Evolutionary conservation across 805 yeast species (phyloP), one percentile per base, ranked within the genome.

Genomic region (Priceomyces fermenticarens): DNA sequence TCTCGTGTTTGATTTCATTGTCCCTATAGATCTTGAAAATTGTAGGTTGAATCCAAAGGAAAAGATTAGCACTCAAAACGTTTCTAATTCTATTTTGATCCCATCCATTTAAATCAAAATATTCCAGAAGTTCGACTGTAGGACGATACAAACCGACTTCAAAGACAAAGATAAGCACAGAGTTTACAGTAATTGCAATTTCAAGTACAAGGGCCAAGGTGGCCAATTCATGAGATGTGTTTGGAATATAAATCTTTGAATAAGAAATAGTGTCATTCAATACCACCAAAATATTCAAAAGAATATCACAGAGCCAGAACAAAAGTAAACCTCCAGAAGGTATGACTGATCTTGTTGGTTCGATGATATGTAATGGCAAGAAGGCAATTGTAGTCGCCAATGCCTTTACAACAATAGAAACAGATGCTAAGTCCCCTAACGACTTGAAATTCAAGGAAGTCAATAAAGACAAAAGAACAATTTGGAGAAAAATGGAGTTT

Each of bases 311-410:
- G 3, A 42, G 15, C 80, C 80, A 75, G 47, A 58, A 75, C 13
- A 69, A 45, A 8, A 73, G 50, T 16, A 71, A 46, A 0, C 73
- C 58, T 2, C 69, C 73, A 23, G 58, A 53, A 10, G 72, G 72
- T 2, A 65, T 54, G 0, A 66, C 50, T 1, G 63, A 58, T 35
- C 67, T 60, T 34, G 70, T 61, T 7, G 67, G 61, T 46, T 79
- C 83, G 12, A 73, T 42, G 7, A 60, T 40, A 32, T 74, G 75
- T 10, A 78, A 51, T 0, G 80, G 80, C 1, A 68, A 34, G 2
- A 72, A 60, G 3, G 69, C 8, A 13, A 39, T 28, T 4, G 31
- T 20, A 3, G 43, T 39, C 10, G 45, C 34, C 11, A 36, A 13
- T 3, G 37, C 17, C n/a, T 34, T 30, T 10, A 43, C n/a, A 25